Evolutionary conservation across 208 protist genomes (phyloP).

Genomic region (Trypanosoma lewisi): DNA sequence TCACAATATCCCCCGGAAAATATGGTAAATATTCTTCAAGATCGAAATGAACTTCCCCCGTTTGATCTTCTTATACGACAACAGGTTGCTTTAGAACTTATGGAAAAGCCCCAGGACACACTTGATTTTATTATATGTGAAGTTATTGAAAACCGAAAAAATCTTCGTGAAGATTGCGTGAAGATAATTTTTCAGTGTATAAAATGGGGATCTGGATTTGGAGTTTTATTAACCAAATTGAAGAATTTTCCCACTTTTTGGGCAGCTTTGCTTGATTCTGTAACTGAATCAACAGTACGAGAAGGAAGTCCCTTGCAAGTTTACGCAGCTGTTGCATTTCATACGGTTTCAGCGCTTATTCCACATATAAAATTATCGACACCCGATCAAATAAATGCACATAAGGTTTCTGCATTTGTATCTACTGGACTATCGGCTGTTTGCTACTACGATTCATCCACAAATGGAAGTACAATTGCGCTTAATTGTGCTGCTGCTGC

Average conservation of each 20-base stretch:
- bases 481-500: conserved; percentile 74
- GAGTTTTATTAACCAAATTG: conserved; percentile 65
- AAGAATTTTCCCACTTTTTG: conserved; percentile 75
- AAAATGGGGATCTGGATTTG: conserved; percentile 82
- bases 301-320: conserved; percentile 43
- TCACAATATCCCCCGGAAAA: conserved; percentile 47
- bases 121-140: conserved; percentile 66
- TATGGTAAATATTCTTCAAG: conserved; percentile 33
- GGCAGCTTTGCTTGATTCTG: conserved; percentile 64
- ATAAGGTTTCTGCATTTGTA: conserved; percentile 59
- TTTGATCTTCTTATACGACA: conserved; percentile 71
- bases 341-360: conserved; percentile 71
- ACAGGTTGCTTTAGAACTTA: conserved; percentile 69
- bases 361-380: conserved; percentile 86
- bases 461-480: conserved; percentile 25
- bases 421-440: conserved; percentile 57
- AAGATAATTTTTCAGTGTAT: conserved; percentile 84
- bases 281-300: conserved; percentile 42
- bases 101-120: conserved; percentile 65
- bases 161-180: conserved; percentile 52
- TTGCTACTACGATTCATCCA: conserved; percentile 58
- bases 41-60: conserved; percentile 38
- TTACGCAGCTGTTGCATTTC: conserved; percentile 69
- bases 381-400: conserved; percentile 74
- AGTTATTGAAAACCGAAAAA: conserved; percentile 41